phyloP scores from a whole-genome alignment of 192 early-diverging fungal genomes.

The Chytriomyces confervae region DNA sequence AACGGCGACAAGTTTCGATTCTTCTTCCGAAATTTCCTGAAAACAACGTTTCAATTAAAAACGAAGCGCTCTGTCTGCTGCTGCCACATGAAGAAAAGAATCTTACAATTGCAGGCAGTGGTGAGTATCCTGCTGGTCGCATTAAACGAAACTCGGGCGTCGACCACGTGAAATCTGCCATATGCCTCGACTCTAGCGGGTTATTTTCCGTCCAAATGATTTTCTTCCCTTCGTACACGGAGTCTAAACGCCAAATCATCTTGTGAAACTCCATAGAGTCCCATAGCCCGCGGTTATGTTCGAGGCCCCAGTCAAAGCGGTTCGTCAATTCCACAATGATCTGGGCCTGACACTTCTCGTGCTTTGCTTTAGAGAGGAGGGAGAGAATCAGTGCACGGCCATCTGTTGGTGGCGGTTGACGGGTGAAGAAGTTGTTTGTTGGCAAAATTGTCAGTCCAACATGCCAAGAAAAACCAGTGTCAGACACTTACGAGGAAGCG shows the following conservation, averaged over 20 bases:
- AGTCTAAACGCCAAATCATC: neutral
- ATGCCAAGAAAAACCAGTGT: too few relatives aligned
- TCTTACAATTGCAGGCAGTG: neutral
- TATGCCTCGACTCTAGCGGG: constrained; percentile 20
- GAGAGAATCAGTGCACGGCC: constrained; percentile 6
- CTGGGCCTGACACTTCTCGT: neutral
- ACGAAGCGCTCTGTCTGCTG: neutral
- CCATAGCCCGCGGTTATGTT: neutral
- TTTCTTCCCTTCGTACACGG: neutral
- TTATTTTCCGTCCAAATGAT: constrained; percentile 32
- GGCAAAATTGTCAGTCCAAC: too few relatives aligned
- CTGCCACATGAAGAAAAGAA: too few relatives aligned
- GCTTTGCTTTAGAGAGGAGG: neutral
- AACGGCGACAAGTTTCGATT: neutral
- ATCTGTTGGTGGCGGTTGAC: neutral
- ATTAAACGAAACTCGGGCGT: constrained; percentile 34
- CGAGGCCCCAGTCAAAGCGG: constrained; percentile 21
- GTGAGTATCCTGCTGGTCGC: constrained; percentile 23
- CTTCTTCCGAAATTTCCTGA: neutral
- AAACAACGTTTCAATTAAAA: neutral
- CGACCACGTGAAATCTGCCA: constrained; percentile 16
- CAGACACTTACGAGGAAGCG: neutral
- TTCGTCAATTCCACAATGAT: constrained; percentile 26
- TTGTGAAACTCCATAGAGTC: neutral
- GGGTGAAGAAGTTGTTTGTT: too few relatives aligned